Base-by-base conservation (phyloP, 1,284 basidiomycete species). In the Puccinia hordei region DNA sequence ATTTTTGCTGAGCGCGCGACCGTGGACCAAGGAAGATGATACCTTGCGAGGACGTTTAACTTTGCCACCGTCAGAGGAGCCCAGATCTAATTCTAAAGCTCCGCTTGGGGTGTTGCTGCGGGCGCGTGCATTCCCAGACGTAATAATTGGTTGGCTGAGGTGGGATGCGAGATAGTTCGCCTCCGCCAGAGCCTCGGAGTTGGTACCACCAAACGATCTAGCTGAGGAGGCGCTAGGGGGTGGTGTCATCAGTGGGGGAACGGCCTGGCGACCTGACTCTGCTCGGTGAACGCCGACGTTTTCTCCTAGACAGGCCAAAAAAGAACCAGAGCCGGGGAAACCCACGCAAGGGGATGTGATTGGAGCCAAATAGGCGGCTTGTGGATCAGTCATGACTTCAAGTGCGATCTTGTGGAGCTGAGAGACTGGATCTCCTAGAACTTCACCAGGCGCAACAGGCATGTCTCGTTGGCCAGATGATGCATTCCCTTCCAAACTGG, bases 371-470 rank as follows among this genome's bases (percentile, higher is more conserved):
- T 81, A 63, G 10, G 76, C 73, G 1, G 41, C 4, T 10, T 71
- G 57, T 15, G 68, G 66, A 24, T 65, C 55, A 13, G 53, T 9
- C 30, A 66, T 27, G 19, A 57, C 63, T 24, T 44, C 30, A 0
- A 82, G 33, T 9, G 81, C 41, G n/a, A 81, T 80, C 33, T 82
- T 98, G 88, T 97, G 95, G 75, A 97, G 88, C 85, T 98, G 96
- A 24, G 93, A 95, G 30, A 98, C 94, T 5, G 94, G 92, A 84
- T 98, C 94, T 3, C 95, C 94, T 81, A 93, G 92, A 0, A 93
- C 90, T 86, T 98, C 95, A 41, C 93, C 92, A 8, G 90, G 89
- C 0, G 81, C 82, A 8, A 81, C 80, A 0, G 84, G 83, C 24
- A 83, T 51, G 22, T 82, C 82, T 0, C 73, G 17, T 24, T 72